Base-by-base conservation (phyloP, 257 asterid species). In the Dorcoceras hygrometricum region DNA sequence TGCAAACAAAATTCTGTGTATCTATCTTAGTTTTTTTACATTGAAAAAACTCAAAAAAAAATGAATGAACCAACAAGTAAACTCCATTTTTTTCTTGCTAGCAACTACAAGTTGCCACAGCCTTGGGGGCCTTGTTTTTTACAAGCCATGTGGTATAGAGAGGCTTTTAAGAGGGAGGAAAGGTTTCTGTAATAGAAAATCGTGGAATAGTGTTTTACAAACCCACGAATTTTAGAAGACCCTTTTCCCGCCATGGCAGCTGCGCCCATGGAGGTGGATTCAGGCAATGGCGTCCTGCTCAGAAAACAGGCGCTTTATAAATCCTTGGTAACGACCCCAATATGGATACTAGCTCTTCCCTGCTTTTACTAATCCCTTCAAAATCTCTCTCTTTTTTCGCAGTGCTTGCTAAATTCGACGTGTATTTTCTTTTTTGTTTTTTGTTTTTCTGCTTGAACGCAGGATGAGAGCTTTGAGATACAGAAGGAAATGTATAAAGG, bases 401-500 rank as follows among this genome's bases (percentile, higher is more conserved):
- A 12, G 9, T 18, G 46, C 28, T 6, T 53, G 60, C 24, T 27
- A 23, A 3, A 12, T 31, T 31, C 48, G 53, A 65, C 18, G 14
- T 51, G 22, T 12, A 39, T 51, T 24, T 8, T 28, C 5, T 29
- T 5, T n/a, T n/a, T n/a, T n/a, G n/a, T n/a, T n/a, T n/a, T n/a
- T n/a, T n/a, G n/a, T n/a, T n/a, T n/a, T n/a, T n/a, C n/a, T 27
- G 36, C 63, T 50, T 31, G 7, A 14, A 59, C 71, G 59, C 79
- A 94, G 99, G 96, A 88, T 68, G 92, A 79, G 66, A 64, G 75
- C 58, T 90, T 94, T 83, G 80, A 66, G 83, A 88, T 88, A 58
- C 82, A 79, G 63, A 89, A 81, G 78, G 94, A 88, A 80, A 75
- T 80, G 75, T 94, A 90, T 82, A 83, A 78, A 77, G 99, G 99